phyloP scores from a whole-genome alignment of 345 rosid species.

The Citrus medica region DNA sequence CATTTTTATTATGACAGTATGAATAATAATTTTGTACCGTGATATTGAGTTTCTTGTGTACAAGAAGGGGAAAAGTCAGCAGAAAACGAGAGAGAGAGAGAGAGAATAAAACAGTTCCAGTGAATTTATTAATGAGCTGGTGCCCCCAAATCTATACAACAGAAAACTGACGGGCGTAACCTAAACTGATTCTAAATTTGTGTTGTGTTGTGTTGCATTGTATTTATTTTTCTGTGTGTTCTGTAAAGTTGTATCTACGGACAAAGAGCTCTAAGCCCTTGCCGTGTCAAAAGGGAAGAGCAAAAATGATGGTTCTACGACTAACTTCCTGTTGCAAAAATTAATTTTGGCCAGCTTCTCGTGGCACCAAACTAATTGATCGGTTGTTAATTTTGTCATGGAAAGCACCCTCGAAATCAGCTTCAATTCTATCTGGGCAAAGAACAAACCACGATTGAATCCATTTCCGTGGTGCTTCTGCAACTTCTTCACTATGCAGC shows the following conservation, averaged over 20 bases:
- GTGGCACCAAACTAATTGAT: conserved; percentile 73
- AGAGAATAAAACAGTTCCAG: too few relatives aligned
- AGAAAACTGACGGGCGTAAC: neutral
- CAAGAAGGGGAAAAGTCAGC: too few relatives aligned
- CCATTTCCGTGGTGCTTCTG: conserved; percentile 45
- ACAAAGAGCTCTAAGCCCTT: neutral
- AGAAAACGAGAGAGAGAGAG: too few relatives aligned
- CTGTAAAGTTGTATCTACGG: neutral
- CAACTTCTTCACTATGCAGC: conserved; percentile 57
- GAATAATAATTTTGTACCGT: too few relatives aligned
- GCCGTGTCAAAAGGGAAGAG: conserved; percentile 56
- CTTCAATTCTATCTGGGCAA: conserved; percentile 59
- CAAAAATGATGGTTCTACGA: conserved; percentile 60
- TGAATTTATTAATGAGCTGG: too few relatives aligned
- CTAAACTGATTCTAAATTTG: neutral
- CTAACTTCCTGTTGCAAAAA: conserved; percentile 44
- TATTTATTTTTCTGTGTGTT: neutral
- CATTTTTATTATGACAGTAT: too few relatives aligned
- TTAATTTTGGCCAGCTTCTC: conserved; percentile 56
- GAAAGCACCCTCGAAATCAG: conserved; percentile 61
- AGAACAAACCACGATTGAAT: conserved; percentile 36
- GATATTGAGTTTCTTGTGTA: too few relatives aligned
- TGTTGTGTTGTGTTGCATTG: neutral
- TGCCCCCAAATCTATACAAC: neutral
- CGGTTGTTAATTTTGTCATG: conserved; percentile 56